These are phyloP conservation scores for Larix sibirica DNA, from an alignment of 83 land plant species.

Conservation along the genomic window DNA sequence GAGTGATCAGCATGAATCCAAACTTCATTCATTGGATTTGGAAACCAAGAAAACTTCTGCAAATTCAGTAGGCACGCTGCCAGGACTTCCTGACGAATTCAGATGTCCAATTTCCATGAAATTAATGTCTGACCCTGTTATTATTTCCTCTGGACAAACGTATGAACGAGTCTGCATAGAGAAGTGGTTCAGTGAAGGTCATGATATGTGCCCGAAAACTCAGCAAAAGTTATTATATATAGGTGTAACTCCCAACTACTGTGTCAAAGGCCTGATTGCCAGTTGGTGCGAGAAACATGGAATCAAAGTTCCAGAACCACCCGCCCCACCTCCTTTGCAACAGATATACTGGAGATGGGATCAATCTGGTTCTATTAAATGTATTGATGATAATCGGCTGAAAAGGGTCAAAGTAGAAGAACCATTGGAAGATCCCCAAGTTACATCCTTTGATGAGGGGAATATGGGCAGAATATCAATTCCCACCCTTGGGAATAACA, in stretches of 20 bases:
- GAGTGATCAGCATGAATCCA: neutral
- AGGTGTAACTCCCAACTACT: conserved; percentile 78
- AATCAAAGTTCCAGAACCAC: conserved; percentile 61
- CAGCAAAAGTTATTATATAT: conserved; percentile 78
- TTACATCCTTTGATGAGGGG: neutral
- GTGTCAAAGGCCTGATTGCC: conserved; percentile 86
- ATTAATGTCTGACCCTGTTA: conserved; percentile 94
- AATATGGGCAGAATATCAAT: neutral
- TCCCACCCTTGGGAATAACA: neutral
- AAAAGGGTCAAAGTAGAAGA: conserved; percentile 51
- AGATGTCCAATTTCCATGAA: conserved; percentile 94
- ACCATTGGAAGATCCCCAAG: neutral
- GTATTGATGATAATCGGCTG: conserved; percentile 33
- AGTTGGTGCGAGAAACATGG: conserved; percentile 94
- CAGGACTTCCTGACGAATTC: conserved; percentile 77
- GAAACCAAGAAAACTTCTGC: neutral
- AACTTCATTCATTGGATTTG: neutral
- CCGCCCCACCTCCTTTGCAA: conserved; percentile 66
- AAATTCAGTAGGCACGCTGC: conserved; percentile 26
- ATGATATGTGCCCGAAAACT: conserved; percentile 91
- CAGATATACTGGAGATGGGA: conserved; percentile 55
- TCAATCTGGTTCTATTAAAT: conserved; percentile 50
- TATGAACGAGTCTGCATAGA: conserved; percentile 92
- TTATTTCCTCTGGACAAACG: conserved; percentile 91
- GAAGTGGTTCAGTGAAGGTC: conserved; percentile 89